Evolutionary conservation across 2,329 filamentous ascomycete genomes (phyloP).

Genomic region (Colletotrichum noveboracense): DNA sequence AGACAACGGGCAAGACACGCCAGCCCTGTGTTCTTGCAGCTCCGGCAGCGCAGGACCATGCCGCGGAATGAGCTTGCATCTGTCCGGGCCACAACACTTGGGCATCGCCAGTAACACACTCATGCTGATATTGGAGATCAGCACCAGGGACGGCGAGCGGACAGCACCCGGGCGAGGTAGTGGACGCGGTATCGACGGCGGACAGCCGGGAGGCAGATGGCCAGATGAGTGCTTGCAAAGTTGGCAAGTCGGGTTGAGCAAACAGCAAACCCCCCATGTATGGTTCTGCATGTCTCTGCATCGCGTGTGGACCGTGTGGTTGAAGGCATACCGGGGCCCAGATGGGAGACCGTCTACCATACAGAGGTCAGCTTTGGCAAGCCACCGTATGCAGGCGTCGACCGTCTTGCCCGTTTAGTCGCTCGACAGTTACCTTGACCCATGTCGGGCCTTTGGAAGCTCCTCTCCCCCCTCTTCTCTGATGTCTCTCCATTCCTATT

Average conservation of each 20-base stretch:
- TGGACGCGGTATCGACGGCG: slow-evolving; percentile 6
- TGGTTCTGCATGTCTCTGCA: slow-evolving; percentile 20
- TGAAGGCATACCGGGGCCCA: slow-evolving; percentile 20
- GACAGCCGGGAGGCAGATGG: slow-evolving; percentile 12
- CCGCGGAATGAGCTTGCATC: not conserved
- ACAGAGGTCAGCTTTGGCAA: slow-evolving; percentile 15
- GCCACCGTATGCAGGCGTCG: slow-evolving; percentile 29
- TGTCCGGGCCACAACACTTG: not conserved
- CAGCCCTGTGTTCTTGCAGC: not conserved
- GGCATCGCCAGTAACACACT: not conserved
- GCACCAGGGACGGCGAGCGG: not conserved
- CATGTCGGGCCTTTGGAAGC: slow-evolving; percentile 28
- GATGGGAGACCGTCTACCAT: not conserved
- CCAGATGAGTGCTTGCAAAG: slow-evolving; percentile 1
- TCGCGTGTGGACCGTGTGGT: slow-evolving; percentile 25
- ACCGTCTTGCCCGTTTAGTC: slow-evolving; percentile 36
- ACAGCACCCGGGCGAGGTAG: not conserved
- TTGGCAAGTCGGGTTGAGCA: slow-evolving; percentile 15
- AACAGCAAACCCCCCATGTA: not conserved
- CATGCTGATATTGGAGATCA: slow-evolving; percentile 3
- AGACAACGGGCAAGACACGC: not conserved
- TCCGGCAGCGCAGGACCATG: not conserved
- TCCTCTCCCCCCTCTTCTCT: not conserved
- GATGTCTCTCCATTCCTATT: slow-evolving; percentile 11
- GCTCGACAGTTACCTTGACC: slow-evolving; percentile 29